phyloP scores from a whole-genome alignment of 805 yeast species.

The Yarrowia sp. region DNA sequence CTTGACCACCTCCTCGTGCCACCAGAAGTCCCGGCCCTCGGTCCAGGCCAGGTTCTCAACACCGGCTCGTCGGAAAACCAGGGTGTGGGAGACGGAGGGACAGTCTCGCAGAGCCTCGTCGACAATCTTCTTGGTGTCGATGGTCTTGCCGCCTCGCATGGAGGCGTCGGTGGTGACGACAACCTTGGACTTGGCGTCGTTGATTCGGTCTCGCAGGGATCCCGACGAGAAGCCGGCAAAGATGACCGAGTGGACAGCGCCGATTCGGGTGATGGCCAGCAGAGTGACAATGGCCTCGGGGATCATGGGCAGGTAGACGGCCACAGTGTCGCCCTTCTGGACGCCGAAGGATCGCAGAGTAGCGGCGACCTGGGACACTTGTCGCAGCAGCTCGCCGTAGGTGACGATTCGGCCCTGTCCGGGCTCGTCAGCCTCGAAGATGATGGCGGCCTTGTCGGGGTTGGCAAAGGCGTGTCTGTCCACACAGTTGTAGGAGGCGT shows the following conservation, averaged over 20 bases:
- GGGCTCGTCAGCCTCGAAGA: conserved; percentile 95
- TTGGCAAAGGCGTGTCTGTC: conserved; percentile 91
- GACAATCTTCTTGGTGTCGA: conserved; percentile 90
- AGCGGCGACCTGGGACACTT: conserved; percentile 87
- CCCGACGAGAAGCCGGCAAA: conserved; percentile 97
- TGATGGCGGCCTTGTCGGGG: conserved; percentile 72
- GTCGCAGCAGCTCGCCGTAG: conserved; percentile 82
- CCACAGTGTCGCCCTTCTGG: conserved; percentile 93
- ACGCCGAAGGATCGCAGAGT: conserved; percentile 86
- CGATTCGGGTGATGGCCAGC: conserved; percentile 90
- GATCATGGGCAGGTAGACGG: conserved; percentile 96
- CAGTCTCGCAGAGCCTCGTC: conserved; percentile 87
- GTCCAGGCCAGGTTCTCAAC: conserved; percentile 68
- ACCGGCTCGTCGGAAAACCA: conserved; percentile 90
- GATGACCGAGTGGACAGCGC: conserved; percentile 95
- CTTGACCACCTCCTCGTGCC: conserved; percentile 88
- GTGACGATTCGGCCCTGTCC: conserved; percentile 74
- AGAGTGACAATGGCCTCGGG: conserved; percentile 95
- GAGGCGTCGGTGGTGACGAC: conserved; percentile 96
- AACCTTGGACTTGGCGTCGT: conserved; percentile 83
- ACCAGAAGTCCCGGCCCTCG: conserved; percentile 87
- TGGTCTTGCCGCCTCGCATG: conserved; percentile 92
- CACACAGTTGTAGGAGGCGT: conserved; percentile 92
- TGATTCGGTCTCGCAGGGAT: conserved; percentile 87
- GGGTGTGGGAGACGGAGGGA: conserved; percentile 75